Percentiles rank a stretch among this genome's conserved stretches.
Conservation (phyloP, 306 rosid species). For the Betula pendula region DNA sequence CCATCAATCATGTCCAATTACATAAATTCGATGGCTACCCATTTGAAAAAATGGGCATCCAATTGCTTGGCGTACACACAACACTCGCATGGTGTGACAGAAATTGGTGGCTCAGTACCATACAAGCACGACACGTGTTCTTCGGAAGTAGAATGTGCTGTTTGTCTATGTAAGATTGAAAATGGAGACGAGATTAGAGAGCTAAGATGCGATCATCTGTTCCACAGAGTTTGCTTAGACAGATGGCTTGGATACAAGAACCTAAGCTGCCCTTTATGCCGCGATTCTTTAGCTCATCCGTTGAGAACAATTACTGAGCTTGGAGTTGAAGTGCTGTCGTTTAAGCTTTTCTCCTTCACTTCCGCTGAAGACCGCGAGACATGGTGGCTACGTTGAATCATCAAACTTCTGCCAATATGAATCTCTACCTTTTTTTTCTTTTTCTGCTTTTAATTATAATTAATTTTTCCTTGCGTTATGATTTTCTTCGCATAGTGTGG, state of each 20-base stretch:
- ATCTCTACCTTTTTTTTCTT: too few species aligned
- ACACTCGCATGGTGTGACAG: neutral
- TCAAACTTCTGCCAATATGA: too few species aligned
- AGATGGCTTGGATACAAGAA: conserved; percentile 33
- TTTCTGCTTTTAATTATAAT: too few species aligned
- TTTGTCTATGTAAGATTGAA: conserved; percentile 39
- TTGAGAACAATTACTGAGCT: conserved; percentile 1
- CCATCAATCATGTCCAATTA: conserved; percentile 19
- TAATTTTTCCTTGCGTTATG: too few species aligned
- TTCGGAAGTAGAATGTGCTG: conserved; percentile 37
- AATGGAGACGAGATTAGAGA: conserved; percentile 50
- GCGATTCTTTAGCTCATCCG: conserved; percentile 26
- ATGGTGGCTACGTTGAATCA: conserved; percentile 54
- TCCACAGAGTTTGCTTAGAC: conserved; percentile 46
- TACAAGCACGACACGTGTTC: neutral
- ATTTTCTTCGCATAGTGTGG: too few species aligned
- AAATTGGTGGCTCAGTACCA: neutral
- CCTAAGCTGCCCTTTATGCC: conserved; percentile 53
- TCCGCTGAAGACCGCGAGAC: conserved; percentile 6
- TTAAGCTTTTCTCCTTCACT: conserved; percentile 25
- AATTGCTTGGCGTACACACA: conserved; percentile 21
- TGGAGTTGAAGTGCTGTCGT: conserved; percentile 32
- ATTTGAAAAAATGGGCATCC: conserved; percentile 39
- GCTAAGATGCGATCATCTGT: conserved; percentile 42
- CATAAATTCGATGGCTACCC: conserved; percentile 8